Evolutionary conservation across 768 basidiomycete species (phyloP).

Genomic region (Lactarius vividus): DNA sequence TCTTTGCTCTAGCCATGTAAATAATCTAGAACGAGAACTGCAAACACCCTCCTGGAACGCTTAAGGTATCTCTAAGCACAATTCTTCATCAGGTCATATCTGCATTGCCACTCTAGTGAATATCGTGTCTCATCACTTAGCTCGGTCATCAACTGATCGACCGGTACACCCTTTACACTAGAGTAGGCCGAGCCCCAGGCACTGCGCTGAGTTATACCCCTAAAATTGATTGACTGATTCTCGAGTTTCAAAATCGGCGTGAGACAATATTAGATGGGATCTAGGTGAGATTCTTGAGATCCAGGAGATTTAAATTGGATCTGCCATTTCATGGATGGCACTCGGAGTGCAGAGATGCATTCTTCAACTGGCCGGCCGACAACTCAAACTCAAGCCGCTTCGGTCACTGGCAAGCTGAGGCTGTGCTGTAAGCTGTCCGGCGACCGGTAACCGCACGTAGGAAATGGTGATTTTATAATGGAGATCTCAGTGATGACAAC

Average conservation of each 20-base stretch:
- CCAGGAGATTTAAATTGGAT: not conserved
- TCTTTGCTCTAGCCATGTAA: too few species aligned
- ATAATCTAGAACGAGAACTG: too few species aligned
- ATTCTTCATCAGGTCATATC: too few species aligned
- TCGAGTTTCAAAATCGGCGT: conserved; percentile 8
- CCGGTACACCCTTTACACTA: not conserved
- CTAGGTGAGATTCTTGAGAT: conserved; percentile 2
- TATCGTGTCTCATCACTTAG: too few species aligned
- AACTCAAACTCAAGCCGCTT: not conserved
- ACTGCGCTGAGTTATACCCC: conserved; percentile 9
- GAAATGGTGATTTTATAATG: conserved; percentile 5
- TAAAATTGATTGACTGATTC: conserved; percentile 5
- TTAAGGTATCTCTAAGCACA: not conserved
- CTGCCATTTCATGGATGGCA: not conserved
- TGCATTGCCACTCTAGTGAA: too few species aligned
- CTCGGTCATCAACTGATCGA: conserved; percentile 15
- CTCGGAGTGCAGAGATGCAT: not conserved
- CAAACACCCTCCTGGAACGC: not conserved
- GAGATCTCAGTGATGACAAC: not conserved
- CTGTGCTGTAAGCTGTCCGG: not conserved
- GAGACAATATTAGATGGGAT: conserved; percentile 16
- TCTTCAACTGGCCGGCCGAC: not conserved
- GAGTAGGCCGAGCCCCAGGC: not conserved
- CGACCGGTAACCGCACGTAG: not conserved
- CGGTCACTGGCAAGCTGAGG: too few species aligned